These are phyloP conservation scores for Picea engelmannii DNA, from an alignment of 83 land plant species.

Conservation along the genomic window DNA sequence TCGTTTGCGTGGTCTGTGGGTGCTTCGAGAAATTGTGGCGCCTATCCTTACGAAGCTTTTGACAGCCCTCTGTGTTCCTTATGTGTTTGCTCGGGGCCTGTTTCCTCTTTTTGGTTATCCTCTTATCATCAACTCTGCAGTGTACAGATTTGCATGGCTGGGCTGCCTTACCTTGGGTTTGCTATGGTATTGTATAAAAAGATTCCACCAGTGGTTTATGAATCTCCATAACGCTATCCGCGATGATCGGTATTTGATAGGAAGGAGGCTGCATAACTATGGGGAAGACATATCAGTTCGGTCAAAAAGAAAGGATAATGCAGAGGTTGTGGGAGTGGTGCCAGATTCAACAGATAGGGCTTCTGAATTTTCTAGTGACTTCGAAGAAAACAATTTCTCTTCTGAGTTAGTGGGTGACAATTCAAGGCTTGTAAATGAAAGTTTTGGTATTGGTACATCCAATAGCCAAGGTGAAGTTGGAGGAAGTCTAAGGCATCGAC, in stretches of 20 bases:
- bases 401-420: neutral
- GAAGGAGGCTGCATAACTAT: constrained; percentile 82
- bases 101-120: constrained; percentile 89
- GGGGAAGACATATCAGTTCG: constrained; percentile 35
- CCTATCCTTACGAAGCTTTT: constrained; percentile 82
- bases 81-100: constrained; percentile 82
- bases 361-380: neutral
- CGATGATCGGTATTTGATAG: constrained; percentile 88
- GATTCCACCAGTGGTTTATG: constrained; percentile 82
- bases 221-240: constrained; percentile 89
- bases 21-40: constrained; percentile 72
- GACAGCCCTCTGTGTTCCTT: constrained; percentile 87
- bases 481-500: constrained; percentile 2
- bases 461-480: too few species aligned
- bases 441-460: neutral
- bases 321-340: neutral
- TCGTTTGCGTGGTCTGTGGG: constrained; percentile 78
- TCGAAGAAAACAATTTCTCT: neutral
- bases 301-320: constrained; percentile 8
- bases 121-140: constrained; percentile 81
- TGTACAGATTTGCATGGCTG: constrained; percentile 91
- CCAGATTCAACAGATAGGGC: neutral
- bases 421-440: neutral
- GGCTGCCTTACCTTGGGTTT: constrained; percentile 70
- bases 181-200: constrained; percentile 69